Evolutionary conservation across 179 eudicot species (phyloP), one percentile per base, ranked within the genome.

Genomic region (Vitellaria paradoxa): DNA sequence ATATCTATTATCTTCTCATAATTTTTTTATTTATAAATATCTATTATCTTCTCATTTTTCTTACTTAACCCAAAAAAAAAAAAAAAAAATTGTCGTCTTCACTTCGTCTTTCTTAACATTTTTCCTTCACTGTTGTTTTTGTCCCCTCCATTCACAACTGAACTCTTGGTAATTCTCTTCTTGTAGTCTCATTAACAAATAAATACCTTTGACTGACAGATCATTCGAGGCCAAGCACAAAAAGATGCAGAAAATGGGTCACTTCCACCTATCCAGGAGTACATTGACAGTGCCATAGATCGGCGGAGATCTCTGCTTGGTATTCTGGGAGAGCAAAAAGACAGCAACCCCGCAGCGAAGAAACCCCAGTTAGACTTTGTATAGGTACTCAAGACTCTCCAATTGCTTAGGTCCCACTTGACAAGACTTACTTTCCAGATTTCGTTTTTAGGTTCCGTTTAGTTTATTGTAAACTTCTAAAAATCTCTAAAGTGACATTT

Each of bases 191-290:
- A 15, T 14, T 76, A 45, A 57, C 47, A 9, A 40, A 20, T 56
- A 9, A 40, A 20, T 56, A 21, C 30, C 24, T 68, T 6, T 72
- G 69, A 0, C 70, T 77, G 47, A 73, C 79, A 93, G 98, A 84
- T 96, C 46, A 96, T 94, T 21, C 91, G 96, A 75, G 91, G 92
- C 52, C 89, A 89, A 89, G 86, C 82, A 47, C 57, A 77, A 9
- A 82, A 83, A 66, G 88, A 80, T 18, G 73, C 74, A 26, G 87
- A 84, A 56, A 89, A 80, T 65, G 85, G 85, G 65, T 75, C 87
- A 55, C 94, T 96, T 53, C 99, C 98, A 40, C 96, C 97, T 76
- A 80, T 88, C 20, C 78, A 73, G 46, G 97, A 91, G 72, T 96
- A 96, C 74, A 80, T 82, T 0, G 91, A 87, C 70, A 82, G 97